Conservation (phyloP, 306 rosid genomes). For the Psophocarpus tetragonolobus region DNA sequence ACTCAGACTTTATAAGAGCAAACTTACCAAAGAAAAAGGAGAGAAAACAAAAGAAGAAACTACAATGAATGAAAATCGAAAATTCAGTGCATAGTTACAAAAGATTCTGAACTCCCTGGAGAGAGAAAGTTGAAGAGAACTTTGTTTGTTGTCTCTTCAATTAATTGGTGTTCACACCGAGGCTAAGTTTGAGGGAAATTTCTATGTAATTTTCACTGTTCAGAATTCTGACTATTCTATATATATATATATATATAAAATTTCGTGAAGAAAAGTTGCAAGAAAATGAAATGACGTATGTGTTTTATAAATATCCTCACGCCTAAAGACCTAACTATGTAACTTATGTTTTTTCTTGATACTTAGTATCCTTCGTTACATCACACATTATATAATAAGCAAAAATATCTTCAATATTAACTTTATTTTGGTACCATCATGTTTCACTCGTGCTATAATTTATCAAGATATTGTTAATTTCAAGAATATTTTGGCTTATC, state of each 20-base stretch:
- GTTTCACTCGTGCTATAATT: too few relatives aligned
- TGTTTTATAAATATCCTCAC: too few relatives aligned
- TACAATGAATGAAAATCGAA: background rate
- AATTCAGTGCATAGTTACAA: constrained; percentile 2
- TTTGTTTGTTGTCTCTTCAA: background rate
- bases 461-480: too few relatives aligned
- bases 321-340: too few relatives aligned
- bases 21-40: constrained; percentile 23
- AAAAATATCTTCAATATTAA: too few relatives aligned
- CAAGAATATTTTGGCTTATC: too few relatives aligned
- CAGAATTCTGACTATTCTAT: background rate
- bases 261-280: background rate
- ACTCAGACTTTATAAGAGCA: background rate
- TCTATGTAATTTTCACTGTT: background rate
- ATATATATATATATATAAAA: too few relatives aligned
- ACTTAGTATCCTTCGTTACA: too few relatives aligned
- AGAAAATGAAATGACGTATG: background rate
- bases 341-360: too few relatives aligned
- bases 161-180: background rate
- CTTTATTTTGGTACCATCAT: too few relatives aligned
- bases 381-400: too few relatives aligned
- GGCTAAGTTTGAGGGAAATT: background rate
- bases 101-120: constrained; percentile 13
- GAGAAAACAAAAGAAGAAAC: constrained; percentile 21
- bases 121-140: constrained; percentile 19